Base-by-base conservation (phyloP, 768 basidiomycete genomes). In the Rickenella mellea region DNA sequence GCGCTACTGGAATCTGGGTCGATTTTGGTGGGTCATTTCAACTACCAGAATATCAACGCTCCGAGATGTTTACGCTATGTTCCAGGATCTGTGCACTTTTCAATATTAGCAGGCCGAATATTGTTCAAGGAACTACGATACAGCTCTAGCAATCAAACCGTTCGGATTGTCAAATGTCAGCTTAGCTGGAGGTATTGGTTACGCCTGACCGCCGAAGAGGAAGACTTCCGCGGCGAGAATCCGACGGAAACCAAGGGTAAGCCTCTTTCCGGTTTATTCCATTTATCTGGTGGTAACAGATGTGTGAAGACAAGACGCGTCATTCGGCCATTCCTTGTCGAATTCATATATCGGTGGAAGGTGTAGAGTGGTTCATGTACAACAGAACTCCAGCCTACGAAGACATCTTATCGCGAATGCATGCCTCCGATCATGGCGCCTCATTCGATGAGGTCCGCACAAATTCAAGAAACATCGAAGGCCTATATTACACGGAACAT, bases 161-260 rank as follows among this genome's bases (percentile, higher is more conserved):
- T 93, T 32, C 78, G 79, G 47, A 71, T 91, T 39, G 76, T 89
- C 36, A 87, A 89, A 60, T 86, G 81, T 1, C 79, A 89, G 55
- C 60, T 97, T 37, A 83, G 83, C 50, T 98, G 93, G 91, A 73
- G 89, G 48, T 97, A 94, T 59, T 98, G 94, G 94, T 71, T 89
- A 37, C 79, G 90, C 43, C 66, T 72, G 29, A 83, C 91, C 2
- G 76, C 83, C 7, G 72, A 76, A n/a, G 83, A 82, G 49, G 76
- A 82, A 37, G 84, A 87, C 50, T 62, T 86, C 20, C 66, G 66
- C 44, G 62, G 62, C 51, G 53, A 61, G 46, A 52, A 61, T 20
- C 65, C 66, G 21, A 71, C 67, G 12, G 69, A 65, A 40, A 78
- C 15, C 15, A 30, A 10, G 10, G 29, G 14, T 35, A 5, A 12